These are phyloP conservation scores for Pythium myriotylum DNA, from an alignment of 352 stramenopile genomes.

Conservation along the genomic window DNA sequence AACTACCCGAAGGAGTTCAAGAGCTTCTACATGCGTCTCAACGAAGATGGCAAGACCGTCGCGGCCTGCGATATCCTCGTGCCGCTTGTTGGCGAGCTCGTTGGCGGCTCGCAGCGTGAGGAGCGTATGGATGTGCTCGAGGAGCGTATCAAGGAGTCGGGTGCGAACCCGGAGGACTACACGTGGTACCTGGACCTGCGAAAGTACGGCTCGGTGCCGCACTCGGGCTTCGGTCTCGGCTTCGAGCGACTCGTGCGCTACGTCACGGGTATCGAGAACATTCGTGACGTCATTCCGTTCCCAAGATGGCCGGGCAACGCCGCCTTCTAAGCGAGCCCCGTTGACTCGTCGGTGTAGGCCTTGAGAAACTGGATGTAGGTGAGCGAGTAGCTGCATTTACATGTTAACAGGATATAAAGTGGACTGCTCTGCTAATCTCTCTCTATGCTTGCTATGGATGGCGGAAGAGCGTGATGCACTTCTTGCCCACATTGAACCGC, in stretches of 20 bases:
- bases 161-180: constrained; percentile 84
- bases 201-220: constrained; percentile 94
- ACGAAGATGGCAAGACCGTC: constrained; percentile 97
- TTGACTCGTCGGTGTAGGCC: neutral
- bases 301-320: constrained; percentile 96
- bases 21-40: constrained; percentile 99
- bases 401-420: neutral
- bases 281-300: constrained; percentile 98
- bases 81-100: constrained; percentile 96
- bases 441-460: constrained; percentile 43
- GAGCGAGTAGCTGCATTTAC: constrained; percentile 10
- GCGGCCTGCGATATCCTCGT: constrained; percentile 97
- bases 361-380: neutral
- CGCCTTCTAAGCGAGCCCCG: constrained; percentile 64
- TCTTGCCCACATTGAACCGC: constrained; percentile 84
- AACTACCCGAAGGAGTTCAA: constrained; percentile 99
- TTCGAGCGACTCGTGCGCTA: constrained; percentile 99
- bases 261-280: constrained; percentile 99
- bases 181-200: constrained; percentile 98
- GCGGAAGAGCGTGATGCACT: constrained; percentile 83
- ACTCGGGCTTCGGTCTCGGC: constrained; percentile 97
- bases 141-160: constrained; percentile 64
- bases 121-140: constrained; percentile 93
- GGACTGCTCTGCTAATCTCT: constrained; percentile 1
- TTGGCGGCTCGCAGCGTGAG: constrained; percentile 97